Percentiles rank a stretch among this genome's conserved stretches.
Evolutionary conservation across 2,329 filamentous ascomycete species (phyloP).

Genomic region (Neofusicoccum parvum): DNA sequence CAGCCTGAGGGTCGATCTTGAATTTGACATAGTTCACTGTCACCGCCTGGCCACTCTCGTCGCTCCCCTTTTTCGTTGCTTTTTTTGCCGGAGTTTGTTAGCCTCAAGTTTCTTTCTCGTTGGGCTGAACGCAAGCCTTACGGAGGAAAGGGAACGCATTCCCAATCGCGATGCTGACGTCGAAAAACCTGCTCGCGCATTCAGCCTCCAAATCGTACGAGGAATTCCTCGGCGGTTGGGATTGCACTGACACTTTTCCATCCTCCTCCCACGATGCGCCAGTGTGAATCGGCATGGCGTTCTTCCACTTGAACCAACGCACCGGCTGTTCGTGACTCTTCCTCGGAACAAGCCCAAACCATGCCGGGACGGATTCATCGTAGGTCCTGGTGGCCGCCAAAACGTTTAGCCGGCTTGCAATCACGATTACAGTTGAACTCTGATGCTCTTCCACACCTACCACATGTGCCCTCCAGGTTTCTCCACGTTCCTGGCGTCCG

Average conservation of each 20-base stretch:
- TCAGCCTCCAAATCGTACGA: neutral
- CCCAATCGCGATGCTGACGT: neutral
- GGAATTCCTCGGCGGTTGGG: neutral
- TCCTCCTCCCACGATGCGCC: conserved; percentile 3
- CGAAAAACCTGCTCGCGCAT: neutral
- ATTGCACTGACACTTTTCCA: neutral
- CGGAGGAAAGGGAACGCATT: neutral
- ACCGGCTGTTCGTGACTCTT: neutral
- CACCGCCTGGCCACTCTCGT: conserved; percentile 31
- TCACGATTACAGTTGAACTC: no score
- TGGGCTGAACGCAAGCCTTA: neutral
- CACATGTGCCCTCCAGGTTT: neutral
- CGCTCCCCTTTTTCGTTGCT: conserved; percentile 26
- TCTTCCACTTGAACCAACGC: conserved; percentile 7
- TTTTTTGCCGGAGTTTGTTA: neutral
- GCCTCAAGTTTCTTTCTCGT: neutral
- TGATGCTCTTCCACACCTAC: neutral
- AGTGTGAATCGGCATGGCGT: neutral
- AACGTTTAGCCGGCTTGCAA: neutral
- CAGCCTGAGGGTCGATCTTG: conserved; percentile 29
- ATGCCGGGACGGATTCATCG: neutral
- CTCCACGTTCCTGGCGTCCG: neutral
- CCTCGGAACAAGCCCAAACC: neutral
- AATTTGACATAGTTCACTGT: conserved; percentile 26
- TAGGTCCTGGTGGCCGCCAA: neutral